Evolutionary conservation across 2,329 filamentous ascomycete genomes (phyloP), one percentile per base, ranked within the genome.

Genomic region (Colletotrichum tropicicola): DNA sequence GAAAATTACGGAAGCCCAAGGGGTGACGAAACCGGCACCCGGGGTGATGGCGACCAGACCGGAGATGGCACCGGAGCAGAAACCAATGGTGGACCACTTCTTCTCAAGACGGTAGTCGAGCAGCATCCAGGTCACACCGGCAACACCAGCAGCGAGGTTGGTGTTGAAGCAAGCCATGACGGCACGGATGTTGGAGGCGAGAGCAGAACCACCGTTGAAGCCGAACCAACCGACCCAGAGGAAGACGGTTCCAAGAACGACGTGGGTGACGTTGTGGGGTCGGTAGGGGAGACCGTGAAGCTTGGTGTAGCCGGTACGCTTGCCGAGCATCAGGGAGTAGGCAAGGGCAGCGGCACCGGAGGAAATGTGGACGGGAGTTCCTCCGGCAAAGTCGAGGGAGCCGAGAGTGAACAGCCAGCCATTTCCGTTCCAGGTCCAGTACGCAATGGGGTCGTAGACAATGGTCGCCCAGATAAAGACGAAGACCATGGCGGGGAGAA

Each of bases 181-280:
- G 57, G 94, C 92, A 65, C 94, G 92, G 71, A 97, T 82, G 81
- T 96, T 97, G 68, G 93, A 92, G 64, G 87, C 86, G 44, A 97
- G 84, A 2, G 93, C 94, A 4, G 91, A 87, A 67, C 94, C 94
- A 57, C 92, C 94, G 78, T 97, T 98, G 87, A 98, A 98, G 51
- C 94, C 94, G 75, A 97, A 96, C 94, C 94, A 98, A 63, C 94
- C 94, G 47, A 97, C 92, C 94, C 94, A 98, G 52, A 97, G 85
- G 78, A 91, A 86, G 25, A 90, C 86, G 4, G 91, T 92, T 21
- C 91, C 91, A 48, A 93, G 83, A 49, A 92, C 88, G 68, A 93
- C 89, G 70, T 92, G 84, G 62, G 90, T 92, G 45, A 92, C 89
- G 73, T 92, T 93, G 78, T 93, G 91, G 8, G 91, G 90, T 30